phyloP scores from a whole-genome alignment of 164 flowering plant species.

The Chloranthus sessilifolius region DNA sequence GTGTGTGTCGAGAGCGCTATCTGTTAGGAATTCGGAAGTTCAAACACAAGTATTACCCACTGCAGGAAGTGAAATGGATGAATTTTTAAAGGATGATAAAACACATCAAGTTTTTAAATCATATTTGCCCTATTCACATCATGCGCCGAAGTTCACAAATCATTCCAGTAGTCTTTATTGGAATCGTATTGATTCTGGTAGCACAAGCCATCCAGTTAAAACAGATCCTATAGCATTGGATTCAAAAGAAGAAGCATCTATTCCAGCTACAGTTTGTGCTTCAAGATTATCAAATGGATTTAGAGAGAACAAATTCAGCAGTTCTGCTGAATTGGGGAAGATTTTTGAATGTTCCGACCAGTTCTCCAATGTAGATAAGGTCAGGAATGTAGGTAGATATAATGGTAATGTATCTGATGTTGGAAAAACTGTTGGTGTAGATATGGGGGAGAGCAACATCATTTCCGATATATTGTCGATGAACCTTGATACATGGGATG shows the following conservation, averaged over 20 bases:
- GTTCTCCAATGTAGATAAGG: conserved; percentile 22
- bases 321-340: conserved; percentile 18
- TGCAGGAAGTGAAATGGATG: conserved; percentile 14
- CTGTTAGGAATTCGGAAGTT: conserved; percentile 13
- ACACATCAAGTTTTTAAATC: too few species aligned
- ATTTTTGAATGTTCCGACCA: conserved; percentile 18
- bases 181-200: conserved; percentile 14
- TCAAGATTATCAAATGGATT: conserved; percentile 16
- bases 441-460: conserved; percentile 45
- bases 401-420: conserved; percentile 9
- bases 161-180: too few species aligned
- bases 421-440: conserved; percentile 17
- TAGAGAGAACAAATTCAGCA: conserved; percentile 14
- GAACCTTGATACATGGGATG: conserved; percentile 42
- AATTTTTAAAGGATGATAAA: conserved; percentile 18
- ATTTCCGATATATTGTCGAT: conserved; percentile 48
- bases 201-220: conserved; percentile 13
- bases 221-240: conserved; percentile 10
- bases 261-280: conserved; percentile 16
- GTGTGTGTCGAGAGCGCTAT: conserved; percentile 1
- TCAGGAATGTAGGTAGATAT: conserved; percentile 18
- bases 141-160: conserved; percentile 13
- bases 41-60: conserved; percentile 1
- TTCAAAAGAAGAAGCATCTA: conserved; percentile 21
- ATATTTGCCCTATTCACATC: conserved; percentile 11